phyloP scores from a whole-genome alignment of 1,284 basidiomycete genomes.

The Stereum hirsutum region DNA sequence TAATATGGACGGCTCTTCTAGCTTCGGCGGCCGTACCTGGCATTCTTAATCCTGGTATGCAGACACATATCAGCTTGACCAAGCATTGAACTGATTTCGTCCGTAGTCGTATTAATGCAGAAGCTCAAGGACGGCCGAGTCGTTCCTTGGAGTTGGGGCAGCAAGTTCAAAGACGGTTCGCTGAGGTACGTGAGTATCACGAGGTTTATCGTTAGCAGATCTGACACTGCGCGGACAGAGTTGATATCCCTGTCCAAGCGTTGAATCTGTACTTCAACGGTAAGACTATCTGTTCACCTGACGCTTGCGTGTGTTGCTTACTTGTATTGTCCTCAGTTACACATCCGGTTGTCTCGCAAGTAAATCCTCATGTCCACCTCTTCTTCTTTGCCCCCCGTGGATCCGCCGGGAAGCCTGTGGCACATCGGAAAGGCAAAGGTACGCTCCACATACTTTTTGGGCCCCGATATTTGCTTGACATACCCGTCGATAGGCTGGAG shows the following conservation, averaged over 20 bases:
- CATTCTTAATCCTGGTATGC: conserved; percentile 76
- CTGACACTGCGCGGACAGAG: conserved; percentile 32
- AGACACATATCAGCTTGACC: too few relatives aligned
- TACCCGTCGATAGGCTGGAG: conserved; percentile 90
- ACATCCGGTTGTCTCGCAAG: conserved; percentile 92
- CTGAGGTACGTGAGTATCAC: conserved; percentile 41
- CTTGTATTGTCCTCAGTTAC: conserved; percentile 51
- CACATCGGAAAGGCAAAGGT: conserved; percentile 89
- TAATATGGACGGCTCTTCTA: conserved; percentile 71
- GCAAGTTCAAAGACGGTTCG: conserved; percentile 87
- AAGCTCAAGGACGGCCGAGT: conserved; percentile 80
- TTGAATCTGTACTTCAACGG: conserved; percentile 93
- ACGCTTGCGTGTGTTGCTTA: neutral
- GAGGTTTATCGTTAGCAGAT: neutral
- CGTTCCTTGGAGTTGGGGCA: conserved; percentile 93
- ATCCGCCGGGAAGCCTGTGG: conserved; percentile 89
- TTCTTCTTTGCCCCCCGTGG: conserved; percentile 96
- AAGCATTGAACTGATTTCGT: too few relatives aligned
- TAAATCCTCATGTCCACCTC: conserved; percentile 96
- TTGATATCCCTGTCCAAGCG: conserved; percentile 91
- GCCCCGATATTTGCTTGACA: conserved; percentile 2
- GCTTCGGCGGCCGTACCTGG: conserved; percentile 84
- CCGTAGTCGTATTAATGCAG: conserved; percentile 91
- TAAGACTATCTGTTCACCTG: conserved; percentile 14
- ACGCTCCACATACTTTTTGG: too few relatives aligned